Percentiles rank a stretch among this genome's conserved stretches.
phyloP scores from a whole-genome alignment of 306 rosid genomes.

The Prunus kanzakura region DNA sequence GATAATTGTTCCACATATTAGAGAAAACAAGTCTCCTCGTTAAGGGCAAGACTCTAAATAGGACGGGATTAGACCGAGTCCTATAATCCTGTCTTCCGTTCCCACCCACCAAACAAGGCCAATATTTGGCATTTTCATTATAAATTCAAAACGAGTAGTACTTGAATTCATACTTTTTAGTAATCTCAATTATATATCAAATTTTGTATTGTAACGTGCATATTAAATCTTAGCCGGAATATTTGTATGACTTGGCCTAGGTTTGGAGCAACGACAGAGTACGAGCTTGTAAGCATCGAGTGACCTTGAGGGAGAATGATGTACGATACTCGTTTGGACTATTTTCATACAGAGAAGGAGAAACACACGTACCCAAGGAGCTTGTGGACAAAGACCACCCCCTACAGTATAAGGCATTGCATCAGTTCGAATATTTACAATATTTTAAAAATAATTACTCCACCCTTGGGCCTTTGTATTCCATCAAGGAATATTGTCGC shows the following conservation, averaged over 20 bases:
- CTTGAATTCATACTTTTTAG: no score
- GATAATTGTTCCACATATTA: no score
- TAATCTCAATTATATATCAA: no score
- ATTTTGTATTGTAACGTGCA: no score
- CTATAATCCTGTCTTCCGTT: no score
- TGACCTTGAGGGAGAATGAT: not conserved
- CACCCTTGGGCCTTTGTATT: not conserved
- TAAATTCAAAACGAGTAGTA: no score
- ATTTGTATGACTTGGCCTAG: not conserved
- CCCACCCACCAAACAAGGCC: no score
- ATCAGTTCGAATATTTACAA: not conserved
- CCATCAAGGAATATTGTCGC: not conserved
- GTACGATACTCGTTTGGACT: conserved; percentile 17
- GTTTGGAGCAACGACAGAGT: conserved; percentile 37
- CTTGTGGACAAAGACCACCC: conserved; percentile 26
- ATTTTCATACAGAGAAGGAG: not conserved
- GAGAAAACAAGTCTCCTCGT: no score
- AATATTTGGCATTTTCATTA: no score
- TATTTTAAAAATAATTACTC: not conserved
- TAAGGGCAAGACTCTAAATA: no score
- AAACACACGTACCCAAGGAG: conserved; percentile 13
- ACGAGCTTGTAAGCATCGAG: conserved; percentile 18
- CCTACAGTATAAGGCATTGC: conserved; percentile 12
- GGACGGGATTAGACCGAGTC: no score
- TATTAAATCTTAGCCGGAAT: no score